Percentiles rank a stretch among this genome's conserved stretches.
phyloP scores from a whole-genome alignment of 108 stramenopile genomes.

The Halocafeteria seosinensis region DNA sequence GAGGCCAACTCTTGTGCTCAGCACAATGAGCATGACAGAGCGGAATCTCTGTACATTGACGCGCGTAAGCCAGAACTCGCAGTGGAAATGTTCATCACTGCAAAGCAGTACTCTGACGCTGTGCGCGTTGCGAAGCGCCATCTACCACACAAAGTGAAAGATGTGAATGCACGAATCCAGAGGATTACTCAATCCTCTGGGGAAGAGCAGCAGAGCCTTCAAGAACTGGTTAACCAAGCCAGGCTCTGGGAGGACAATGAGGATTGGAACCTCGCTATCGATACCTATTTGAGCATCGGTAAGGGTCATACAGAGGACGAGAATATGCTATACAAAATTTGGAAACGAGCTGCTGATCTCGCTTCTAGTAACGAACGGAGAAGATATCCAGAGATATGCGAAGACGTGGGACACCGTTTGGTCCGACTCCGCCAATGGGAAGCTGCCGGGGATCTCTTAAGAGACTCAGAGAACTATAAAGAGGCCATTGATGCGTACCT shows the following conservation, averaged over 20 bases:
- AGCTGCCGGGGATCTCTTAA: slow-evolving; percentile 33
- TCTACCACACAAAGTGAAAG: slow-evolving; percentile 31
- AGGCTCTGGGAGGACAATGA: slow-evolving; percentile 23
- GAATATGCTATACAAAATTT: slow-evolving; percentile 28
- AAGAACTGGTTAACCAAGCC: slow-evolving; percentile 14
- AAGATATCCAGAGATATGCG: slow-evolving; percentile 21
- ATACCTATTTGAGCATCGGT: slow-evolving; percentile 27
- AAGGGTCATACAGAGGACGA: background rate
- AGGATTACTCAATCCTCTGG: background rate
- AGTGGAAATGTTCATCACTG: slow-evolving; percentile 33
- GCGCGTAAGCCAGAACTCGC: slow-evolving; percentile 44
- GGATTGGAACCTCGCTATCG: slow-evolving; percentile 30
- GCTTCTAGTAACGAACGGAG: slow-evolving; percentile 17
- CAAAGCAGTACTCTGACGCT: slow-evolving; percentile 35
- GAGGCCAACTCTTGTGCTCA: slow-evolving; percentile 23
- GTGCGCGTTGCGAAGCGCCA: slow-evolving; percentile 33
- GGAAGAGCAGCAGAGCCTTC: background rate
- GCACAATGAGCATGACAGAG: slow-evolving; percentile 12
- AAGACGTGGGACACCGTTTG: slow-evolving; percentile 27
- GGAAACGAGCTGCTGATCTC: slow-evolving; percentile 30
- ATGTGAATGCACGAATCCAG: slow-evolving; percentile 7
- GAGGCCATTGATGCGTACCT: slow-evolving; percentile 30
- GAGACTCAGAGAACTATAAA: slow-evolving; percentile 24
- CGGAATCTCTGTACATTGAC: slow-evolving; percentile 35
- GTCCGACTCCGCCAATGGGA: slow-evolving; percentile 20